These are phyloP conservation scores for Candida germanica DNA, from an alignment of 805 yeast species.

Conservation along the genomic window DNA sequence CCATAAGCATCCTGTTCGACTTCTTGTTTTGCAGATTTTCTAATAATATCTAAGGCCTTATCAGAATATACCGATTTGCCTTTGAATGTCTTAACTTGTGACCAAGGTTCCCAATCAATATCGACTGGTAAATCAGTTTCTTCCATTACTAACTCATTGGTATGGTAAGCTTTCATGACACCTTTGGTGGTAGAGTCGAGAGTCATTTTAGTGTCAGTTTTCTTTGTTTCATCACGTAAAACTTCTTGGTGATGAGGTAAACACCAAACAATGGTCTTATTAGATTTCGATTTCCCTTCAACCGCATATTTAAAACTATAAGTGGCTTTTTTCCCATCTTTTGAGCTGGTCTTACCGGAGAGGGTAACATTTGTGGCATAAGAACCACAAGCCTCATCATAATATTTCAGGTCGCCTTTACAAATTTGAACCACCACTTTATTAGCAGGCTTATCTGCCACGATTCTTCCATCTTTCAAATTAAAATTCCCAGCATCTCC, in stretches of 20 bases:
- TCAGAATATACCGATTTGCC: slow-evolving; percentile 26
- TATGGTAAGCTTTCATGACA: slow-evolving; percentile 41
- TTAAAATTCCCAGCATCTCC: slow-evolving; percentile 16
- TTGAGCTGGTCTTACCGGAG: slow-evolving; percentile 12
- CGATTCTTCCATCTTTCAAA: slow-evolving; percentile 38
- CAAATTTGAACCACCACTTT: slow-evolving; percentile 57
- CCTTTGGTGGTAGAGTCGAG: slow-evolving; percentile 54
- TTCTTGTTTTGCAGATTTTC: slow-evolving; percentile 51
- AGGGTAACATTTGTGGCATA: slow-evolving; percentile 24
- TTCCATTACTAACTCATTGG: slow-evolving; percentile 39
- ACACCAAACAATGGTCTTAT: slow-evolving; percentile 43
- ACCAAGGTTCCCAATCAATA: slow-evolving; percentile 55
- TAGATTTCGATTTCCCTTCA: slow-evolving; percentile 24
- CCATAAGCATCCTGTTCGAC: slow-evolving; percentile 51
- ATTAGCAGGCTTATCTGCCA: slow-evolving; percentile 40
- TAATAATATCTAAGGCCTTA: slow-evolving; percentile 33
- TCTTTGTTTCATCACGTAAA: slow-evolving; percentile 25
- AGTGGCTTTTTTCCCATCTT: slow-evolving; percentile 19
- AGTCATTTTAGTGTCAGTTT: slow-evolving; percentile 27
- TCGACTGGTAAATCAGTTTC: slow-evolving; percentile 39
- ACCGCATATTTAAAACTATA: slow-evolving; percentile 29
- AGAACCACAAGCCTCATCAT: slow-evolving; percentile 33
- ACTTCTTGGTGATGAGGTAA: slow-evolving; percentile 50
- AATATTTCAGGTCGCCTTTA: slow-evolving; percentile 38
- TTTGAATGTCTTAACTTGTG: slow-evolving; percentile 38